A percentile compares a stretch with the other conserved stretches of the same genome.
Evolutionary conservation across 768 basidiomycete species (phyloP).

Genomic region (Aureoboletus auriporus): DNA sequence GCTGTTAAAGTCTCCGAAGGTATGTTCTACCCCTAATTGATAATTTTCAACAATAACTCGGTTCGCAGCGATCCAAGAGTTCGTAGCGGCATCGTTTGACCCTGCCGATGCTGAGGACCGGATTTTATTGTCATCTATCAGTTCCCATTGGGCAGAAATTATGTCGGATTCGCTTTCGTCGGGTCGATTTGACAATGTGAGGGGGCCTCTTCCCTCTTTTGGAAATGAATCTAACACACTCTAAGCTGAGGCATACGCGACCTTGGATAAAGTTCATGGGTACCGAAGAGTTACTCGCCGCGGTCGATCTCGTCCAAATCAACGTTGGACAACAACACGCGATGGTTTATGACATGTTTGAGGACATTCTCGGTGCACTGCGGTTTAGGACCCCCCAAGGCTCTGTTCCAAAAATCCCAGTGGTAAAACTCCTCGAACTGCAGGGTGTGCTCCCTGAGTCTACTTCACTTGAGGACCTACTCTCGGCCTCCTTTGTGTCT

Average conservation of each 20-base stretch:
- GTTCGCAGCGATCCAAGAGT: constrained; percentile 36
- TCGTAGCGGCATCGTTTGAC: constrained; percentile 41
- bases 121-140: constrained; percentile 36
- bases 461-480: constrained; percentile 41
- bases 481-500: constrained; percentile 40
- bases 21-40: constrained; percentile 7
- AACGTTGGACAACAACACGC: constrained; percentile 1
- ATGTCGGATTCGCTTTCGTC: constrained; percentile 14
- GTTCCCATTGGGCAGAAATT: constrained; percentile 38
- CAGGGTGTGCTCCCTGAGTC: constrained; percentile 33
- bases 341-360: constrained; percentile 25
- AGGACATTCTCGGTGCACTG: constrained; percentile 36
- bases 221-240: background rate
- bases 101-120: constrained; percentile 35
- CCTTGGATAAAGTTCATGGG: constrained; percentile 58
- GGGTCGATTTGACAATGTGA: constrained; percentile 7
- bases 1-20: constrained; percentile 32
- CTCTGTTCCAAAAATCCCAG: constrained; percentile 15
- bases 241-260: constrained; percentile 10
- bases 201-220: background rate
- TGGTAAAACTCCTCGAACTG: constrained; percentile 38
- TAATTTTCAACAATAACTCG: background rate
- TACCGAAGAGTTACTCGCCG: constrained; percentile 35
- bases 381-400: constrained; percentile 4
- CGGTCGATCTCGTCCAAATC: constrained; percentile 39